phyloP scores from a whole-genome alignment of 805 yeast species.

The Yamadazyma kitorensis region DNA sequence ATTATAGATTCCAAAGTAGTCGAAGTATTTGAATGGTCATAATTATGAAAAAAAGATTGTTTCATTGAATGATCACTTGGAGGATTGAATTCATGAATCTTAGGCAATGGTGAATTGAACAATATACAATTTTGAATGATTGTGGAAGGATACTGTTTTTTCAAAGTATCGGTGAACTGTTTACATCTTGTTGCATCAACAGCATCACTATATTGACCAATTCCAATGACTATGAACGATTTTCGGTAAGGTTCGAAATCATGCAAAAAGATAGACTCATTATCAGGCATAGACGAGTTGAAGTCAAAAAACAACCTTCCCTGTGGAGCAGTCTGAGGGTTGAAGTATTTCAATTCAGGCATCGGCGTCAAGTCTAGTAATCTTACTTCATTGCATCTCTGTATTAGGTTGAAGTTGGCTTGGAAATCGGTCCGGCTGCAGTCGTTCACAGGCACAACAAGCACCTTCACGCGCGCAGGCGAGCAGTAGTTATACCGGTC shows the following conservation, averaged over 20 bases:
- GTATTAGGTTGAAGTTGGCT: conserved; percentile 42
- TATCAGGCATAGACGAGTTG: conserved; percentile 43
- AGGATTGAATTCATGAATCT: conserved; percentile 9
- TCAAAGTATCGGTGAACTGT: conserved; percentile 24
- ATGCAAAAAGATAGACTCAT: conserved; percentile 64
- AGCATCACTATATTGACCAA: conserved; percentile 28
- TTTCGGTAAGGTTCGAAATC: conserved; percentile 91
- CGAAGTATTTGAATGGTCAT: conserved; percentile 15
- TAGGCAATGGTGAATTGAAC: conserved; percentile 45
- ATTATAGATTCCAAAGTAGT: conserved; percentile 53
- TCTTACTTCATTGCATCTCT: conserved; percentile 58
- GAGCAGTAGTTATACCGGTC: conserved; percentile 51
- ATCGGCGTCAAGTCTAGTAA: conserved; percentile 74
- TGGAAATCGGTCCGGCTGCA: conserved; percentile 42
- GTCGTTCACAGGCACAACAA: conserved; percentile 65
- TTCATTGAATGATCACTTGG: conserved; percentile 16
- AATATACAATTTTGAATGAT: conserved; percentile 54
- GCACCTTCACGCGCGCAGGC: conserved; percentile 64
- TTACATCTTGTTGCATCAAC: conserved; percentile 3
- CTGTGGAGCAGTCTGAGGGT: conserved; percentile 81
- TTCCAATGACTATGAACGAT: conserved; percentile 57
- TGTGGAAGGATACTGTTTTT: conserved; percentile 47
- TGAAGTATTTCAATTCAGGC: conserved; percentile 48
- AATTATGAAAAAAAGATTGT: conserved; percentile 24
- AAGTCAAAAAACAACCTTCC: conserved; percentile 70